Percentiles rank a stretch among this genome's conserved stretches.
Conservation (phyloP, 2,329 filamentous ascomycete genomes). For the Colletotrichum liriopes region DNA sequence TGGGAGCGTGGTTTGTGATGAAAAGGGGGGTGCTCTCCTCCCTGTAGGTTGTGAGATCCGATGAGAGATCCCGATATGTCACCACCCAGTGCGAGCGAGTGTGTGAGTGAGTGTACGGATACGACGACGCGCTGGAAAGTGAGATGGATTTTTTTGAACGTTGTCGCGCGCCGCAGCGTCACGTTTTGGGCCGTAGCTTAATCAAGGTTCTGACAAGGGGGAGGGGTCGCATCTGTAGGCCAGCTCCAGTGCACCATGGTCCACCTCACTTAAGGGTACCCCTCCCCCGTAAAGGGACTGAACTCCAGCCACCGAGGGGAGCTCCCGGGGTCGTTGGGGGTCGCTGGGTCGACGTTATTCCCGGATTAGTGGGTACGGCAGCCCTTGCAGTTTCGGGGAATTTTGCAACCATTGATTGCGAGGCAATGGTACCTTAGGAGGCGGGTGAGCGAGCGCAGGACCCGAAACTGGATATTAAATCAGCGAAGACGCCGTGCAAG, state of each 20-base stretch:
- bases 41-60: not conserved
- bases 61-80: slow-evolving; percentile 2
- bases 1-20: not conserved
- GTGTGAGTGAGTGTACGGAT: not conserved
- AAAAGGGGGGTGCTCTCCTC: not conserved
- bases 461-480: not conserved
- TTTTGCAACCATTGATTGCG: not conserved
- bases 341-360: not conserved
- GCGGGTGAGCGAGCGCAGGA: not conserved
- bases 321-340: not conserved
- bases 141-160: slow-evolving; percentile 13
- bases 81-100: not conserved
- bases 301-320: not conserved
- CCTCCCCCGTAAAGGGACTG: not conserved
- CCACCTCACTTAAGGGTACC: not conserved
- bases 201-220: slow-evolving; percentile 33
- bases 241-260: not conserved
- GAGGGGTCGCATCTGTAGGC: too few species aligned
- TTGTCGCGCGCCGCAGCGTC: slow-evolving; percentile 8
- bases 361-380: not conserved
- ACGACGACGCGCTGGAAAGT: not conserved
- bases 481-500: not conserved
- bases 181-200: not conserved
- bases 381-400: slow-evolving; percentile 6
- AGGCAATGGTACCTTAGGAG: not conserved